A percentile compares a stretch with the other conserved stretches of the same genome.
Conservation (phyloP, 257 asterid genomes). For the Ilex aquifolium region DNA sequence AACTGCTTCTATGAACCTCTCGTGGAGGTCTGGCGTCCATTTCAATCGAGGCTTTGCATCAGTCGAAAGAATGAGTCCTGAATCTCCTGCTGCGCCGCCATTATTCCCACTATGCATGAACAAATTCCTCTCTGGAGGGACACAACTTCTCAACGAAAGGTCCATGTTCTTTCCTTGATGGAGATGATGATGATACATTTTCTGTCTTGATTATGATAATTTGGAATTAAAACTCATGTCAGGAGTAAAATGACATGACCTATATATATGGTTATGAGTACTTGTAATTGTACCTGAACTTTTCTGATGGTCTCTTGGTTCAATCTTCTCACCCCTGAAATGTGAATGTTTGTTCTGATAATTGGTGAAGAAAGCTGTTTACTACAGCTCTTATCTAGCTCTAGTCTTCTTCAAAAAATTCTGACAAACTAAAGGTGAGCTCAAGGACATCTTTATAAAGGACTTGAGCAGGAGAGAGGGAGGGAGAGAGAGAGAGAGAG, state of each 20-base stretch:
- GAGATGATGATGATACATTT: constrained; percentile 59
- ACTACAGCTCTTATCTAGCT: constrained; percentile 26
- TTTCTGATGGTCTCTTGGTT: constrained; percentile 22
- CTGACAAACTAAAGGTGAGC: constrained; percentile 26
- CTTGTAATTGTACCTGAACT: constrained; percentile 37
- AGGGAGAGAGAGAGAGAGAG: constrained; percentile 33
- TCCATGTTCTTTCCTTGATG: constrained; percentile 55
- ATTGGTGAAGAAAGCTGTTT: constrained; percentile 20
- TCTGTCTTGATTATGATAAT: constrained; percentile 24
- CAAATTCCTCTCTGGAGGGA: constrained; percentile 62
- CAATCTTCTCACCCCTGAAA: constrained; percentile 30
- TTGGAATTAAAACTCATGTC: constrained; percentile 20
- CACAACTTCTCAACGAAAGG: constrained; percentile 53
- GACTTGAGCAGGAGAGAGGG: constrained; percentile 22
- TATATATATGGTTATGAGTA: constrained; percentile 4
- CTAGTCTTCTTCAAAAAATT: constrained; percentile 26
- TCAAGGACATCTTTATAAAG: constrained; percentile 56
- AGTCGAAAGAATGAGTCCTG: constrained; percentile 87
- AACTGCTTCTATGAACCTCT: constrained; percentile 88
- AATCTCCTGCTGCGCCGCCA: constrained; percentile 40
- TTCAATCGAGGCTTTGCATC: constrained; percentile 97
- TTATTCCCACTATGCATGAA: constrained; percentile 56
- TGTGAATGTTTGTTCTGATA: constrained; percentile 22
- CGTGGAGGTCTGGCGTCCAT: constrained; percentile 93
- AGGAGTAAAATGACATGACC: constrained; percentile 13